Percentiles rank a stretch among this genome's conserved stretches.
Conservation (phyloP, 495 filamentous ascomycete species). For the Penicillium macrosclerotiorum region DNA sequence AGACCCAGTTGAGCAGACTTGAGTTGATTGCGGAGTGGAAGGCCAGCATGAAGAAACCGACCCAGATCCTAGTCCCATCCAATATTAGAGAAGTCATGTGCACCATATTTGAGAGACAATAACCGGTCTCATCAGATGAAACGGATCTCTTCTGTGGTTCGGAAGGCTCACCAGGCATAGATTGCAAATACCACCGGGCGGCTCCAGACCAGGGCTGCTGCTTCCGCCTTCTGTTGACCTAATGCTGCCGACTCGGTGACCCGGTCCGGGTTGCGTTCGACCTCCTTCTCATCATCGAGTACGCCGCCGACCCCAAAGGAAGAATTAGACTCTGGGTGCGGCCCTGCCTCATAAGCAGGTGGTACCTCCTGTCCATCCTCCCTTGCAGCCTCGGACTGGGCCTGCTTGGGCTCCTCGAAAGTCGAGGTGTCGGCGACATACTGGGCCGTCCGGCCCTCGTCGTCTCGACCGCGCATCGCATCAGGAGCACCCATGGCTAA, state of each 20-base stretch:
- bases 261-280: slow-evolving; percentile 16
- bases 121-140: no score
- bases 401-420: slow-evolving; percentile 3
- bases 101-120: no score
- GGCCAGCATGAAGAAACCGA: slow-evolving; percentile 43
- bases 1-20: slow-evolving; percentile 39
- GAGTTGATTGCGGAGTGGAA: slow-evolving; percentile 36
- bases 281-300: slow-evolving; percentile 25
- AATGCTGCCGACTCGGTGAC: slow-evolving; percentile 27
- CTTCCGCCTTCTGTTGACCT: slow-evolving; percentile 44
- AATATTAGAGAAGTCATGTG: no score
- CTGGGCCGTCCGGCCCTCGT: slow-evolving; percentile 3
- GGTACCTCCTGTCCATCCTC: not conserved
- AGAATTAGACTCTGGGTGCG: not conserved
- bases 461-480: slow-evolving; percentile 1
- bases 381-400: not conserved
- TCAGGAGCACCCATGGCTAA: slow-evolving; percentile 2
- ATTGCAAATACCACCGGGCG: slow-evolving; percentile 28
- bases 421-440: not conserved
- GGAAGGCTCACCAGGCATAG: slow-evolving; percentile 39
- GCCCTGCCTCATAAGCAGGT: not conserved
- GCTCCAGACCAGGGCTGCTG: slow-evolving; percentile 42
- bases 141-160: no score
- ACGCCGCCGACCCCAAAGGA: slow-evolving; percentile 12
- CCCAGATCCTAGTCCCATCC: slow-evolving; percentile 41